Evolutionary conservation across 2,329 filamentous ascomycete genomes (phyloP).

Genomic region (Epichloe brachyelytri): DNA sequence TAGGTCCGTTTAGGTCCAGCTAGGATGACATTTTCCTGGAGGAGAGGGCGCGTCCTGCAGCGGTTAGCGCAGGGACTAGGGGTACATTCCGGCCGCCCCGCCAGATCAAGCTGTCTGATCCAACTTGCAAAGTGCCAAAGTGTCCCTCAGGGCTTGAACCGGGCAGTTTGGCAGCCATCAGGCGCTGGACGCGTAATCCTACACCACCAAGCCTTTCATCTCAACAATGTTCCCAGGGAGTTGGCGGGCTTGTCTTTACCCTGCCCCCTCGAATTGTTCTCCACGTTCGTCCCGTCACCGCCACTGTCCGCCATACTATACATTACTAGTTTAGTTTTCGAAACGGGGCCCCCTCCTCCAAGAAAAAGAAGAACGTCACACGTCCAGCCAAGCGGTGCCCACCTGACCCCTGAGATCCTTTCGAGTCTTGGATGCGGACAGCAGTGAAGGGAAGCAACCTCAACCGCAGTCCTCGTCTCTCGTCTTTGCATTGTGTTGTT

Average conservation of each 20-base stretch:
- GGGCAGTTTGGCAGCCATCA: too few species aligned
- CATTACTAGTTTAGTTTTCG: not conserved
- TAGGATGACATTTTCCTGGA: too few species aligned
- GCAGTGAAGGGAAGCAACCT: slow-evolving; percentile 4
- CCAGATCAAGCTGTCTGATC: not conserved
- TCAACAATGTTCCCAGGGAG: too few species aligned
- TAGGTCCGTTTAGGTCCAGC: too few species aligned
- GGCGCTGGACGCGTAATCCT: too few species aligned
- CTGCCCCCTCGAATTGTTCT: too few species aligned
- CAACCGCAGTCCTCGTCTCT: slow-evolving; percentile 2
- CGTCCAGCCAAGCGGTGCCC: slow-evolving; percentile 11
- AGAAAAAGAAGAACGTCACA: slow-evolving; percentile 3
- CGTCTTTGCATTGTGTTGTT: slow-evolving; percentile 4
- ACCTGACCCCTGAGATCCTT: slow-evolving; percentile 9
- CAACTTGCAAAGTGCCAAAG: too few species aligned
- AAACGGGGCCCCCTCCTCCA: not conserved
- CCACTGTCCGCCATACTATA: not conserved
- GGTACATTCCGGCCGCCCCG: not conserved
- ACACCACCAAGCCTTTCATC: too few species aligned
- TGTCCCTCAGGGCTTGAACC: too few species aligned
- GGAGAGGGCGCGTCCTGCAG: not conserved
- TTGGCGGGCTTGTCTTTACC: too few species aligned
- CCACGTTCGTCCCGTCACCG: slow-evolving; percentile 1
- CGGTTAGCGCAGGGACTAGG: not conserved
- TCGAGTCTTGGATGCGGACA: slow-evolving; percentile 15